Percentiles rank a stretch among this genome's conserved stretches.
These are phyloP conservation scores for Naganishia sp. DNA, from an alignment of 1,284 basidiomycete genomes.

Conservation along the genomic window DNA sequence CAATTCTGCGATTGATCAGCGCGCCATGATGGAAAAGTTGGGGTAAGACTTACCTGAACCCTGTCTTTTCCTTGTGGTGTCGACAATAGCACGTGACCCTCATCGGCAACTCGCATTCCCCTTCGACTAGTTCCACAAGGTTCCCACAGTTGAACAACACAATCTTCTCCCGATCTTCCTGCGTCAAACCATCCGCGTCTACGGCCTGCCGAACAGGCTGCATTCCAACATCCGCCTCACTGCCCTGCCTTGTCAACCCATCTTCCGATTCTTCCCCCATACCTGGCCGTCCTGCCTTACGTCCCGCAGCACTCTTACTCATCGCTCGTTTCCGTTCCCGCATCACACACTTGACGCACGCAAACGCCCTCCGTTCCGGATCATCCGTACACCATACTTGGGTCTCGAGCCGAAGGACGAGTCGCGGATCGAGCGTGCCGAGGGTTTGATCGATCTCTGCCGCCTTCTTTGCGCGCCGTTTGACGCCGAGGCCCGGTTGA, in stretches of 20 bases:
- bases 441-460: constrained; percentile 25
- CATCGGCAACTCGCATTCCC: constrained; percentile 84
- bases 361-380: constrained; percentile 28
- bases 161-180: constrained; percentile 63
- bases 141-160: constrained; percentile 96
- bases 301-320: constrained; percentile 17
- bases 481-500: constrained; percentile 30
- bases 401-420: constrained; percentile 28
- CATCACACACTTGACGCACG: constrained; percentile 32
- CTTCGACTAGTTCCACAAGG: constrained; percentile 83
- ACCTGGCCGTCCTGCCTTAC: constrained; percentile 24
- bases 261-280: constrained; percentile 1
- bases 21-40: not conserved
- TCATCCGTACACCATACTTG: constrained; percentile 33
- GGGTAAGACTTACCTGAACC: constrained; percentile 64
- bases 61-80: constrained; percentile 95
- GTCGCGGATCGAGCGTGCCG: constrained; percentile 1
- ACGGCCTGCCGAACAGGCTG: not conserved
- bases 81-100: constrained; percentile 98
- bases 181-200: constrained; percentile 34
- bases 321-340: constrained; percentile 29
- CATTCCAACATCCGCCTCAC: constrained; percentile 1
- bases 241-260: constrained; percentile 4
- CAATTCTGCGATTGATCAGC: constrained; percentile 61
- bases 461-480: constrained; percentile 26